Percentiles rank a stretch among this genome's conserved stretches.
These are phyloP conservation scores for Penicillium sp. DNA, from an alignment of 2,329 filamentous ascomycete species.

Conservation along the genomic window DNA sequence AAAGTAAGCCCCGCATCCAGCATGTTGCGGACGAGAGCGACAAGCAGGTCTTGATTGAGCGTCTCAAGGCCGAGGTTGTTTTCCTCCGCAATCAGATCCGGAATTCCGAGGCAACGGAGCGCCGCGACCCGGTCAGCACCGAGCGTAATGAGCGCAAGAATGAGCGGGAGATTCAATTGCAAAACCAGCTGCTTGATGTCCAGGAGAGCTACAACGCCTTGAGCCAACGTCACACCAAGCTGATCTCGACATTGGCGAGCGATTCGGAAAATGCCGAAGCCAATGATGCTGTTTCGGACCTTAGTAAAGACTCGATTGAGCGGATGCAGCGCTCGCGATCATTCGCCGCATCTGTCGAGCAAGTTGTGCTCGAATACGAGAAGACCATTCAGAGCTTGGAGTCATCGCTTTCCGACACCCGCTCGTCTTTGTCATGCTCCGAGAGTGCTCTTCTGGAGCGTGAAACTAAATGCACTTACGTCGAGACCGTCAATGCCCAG, in stretches of 20 bases:
- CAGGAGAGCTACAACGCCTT: constrained; percentile 94
- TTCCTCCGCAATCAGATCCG: constrained; percentile 93
- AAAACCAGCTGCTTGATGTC: constrained; percentile 87
- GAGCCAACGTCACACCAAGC: constrained; percentile 88
- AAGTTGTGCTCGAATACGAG: constrained; percentile 95
- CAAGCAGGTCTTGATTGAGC: constrained; percentile 90
- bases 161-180: constrained; percentile 83
- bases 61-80: constrained; percentile 87
- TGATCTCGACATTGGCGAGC: constrained; percentile 90
- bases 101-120: constrained; percentile 69
- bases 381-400: constrained; percentile 96
- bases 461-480: constrained; percentile 89
- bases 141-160: constrained; percentile 77
- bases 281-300: constrained; percentile 54
- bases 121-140: constrained; percentile 56
- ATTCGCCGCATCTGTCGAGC: constrained; percentile 92
- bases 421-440: constrained; percentile 76
- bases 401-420: constrained; percentile 84
- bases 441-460: constrained; percentile 88
- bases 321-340: constrained; percentile 91
- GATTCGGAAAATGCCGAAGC: constrained; percentile 63
- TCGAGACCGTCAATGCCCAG: constrained; percentile 89
- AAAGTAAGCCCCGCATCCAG: constrained; percentile 96
- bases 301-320: constrained; percentile 77
- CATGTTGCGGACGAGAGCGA: constrained; percentile 85